Base-by-base conservation (phyloP, 371 early-diverging fungal genomes). In the Lichtheimia corymbifera region DNA sequence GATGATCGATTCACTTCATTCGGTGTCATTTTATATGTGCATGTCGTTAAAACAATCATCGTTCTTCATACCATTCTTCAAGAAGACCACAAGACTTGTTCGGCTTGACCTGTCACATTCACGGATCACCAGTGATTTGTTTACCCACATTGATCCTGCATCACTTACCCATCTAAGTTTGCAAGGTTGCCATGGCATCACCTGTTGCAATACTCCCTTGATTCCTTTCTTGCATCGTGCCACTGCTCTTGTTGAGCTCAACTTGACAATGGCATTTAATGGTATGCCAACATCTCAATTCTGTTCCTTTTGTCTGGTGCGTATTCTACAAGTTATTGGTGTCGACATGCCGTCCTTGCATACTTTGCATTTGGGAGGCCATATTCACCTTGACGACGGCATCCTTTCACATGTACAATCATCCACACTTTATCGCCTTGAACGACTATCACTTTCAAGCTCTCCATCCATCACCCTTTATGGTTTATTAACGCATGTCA, bases 11-110 rank as follows among this genome's bases (percentile, higher is more conserved):
- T 45, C 45, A 41, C 44, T 47, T 30, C 22, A 35, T 27, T 35
- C 13, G 30, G 62, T 25, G 24, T 77, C 77, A 20, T 70, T 77
- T 24, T 69, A 69, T 50, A 69, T 70, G 68, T 71, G 70, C 44
- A 66, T 61, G 60, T 70, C 77, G 0, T 35, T 77, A 0, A 66
- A 70, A 25, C 70, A 71, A 41, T 59, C 69, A 5, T 27, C 65
- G 5, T 70, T 73, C 56, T 69, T 74, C 55, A 62, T 66, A 7
- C 77, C 77, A 1, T 67, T 77, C 11, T 72, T 77, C 41, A 53
- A 71, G 12, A 61, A 55, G n/a, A 45, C 74, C 2, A 50, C 42
- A 14, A 62, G 60, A 7, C 45, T 77, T 1, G 67, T 52, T 11
- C 61, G 59, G 3, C 52, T 77, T 3, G 77, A 77, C 49, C 50